Percentiles rank a stretch among this genome's conserved stretches.
Evolutionary conservation across 768 basidiomycete species (phyloP).

Genomic region (Kwoniella shandongensis): DNA sequence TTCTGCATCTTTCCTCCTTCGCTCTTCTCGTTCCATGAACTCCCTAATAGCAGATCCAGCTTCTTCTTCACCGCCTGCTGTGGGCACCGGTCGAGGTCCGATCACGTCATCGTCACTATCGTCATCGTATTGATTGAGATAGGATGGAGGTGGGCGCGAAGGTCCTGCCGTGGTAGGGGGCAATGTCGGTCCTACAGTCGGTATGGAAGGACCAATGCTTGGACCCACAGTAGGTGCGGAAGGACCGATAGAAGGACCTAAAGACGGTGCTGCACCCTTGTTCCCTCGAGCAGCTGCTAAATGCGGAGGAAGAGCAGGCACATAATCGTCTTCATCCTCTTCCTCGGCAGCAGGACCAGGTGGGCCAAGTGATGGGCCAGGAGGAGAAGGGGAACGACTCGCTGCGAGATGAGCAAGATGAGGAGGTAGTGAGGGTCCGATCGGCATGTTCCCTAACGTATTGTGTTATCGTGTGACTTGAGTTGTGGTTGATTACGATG

Average conservation of each 20-base stretch:
- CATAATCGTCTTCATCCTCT: constrained; percentile 68
- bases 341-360: constrained; percentile 53
- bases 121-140: constrained; percentile 56
- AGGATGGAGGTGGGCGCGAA: constrained; percentile 58
- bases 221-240: constrained; percentile 5
- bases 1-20: constrained; percentile 69
- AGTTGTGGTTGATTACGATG: no score
- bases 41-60: constrained; percentile 65
- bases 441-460: no score
- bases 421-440: constrained; percentile 54
- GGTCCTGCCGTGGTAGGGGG: constrained; percentile 23
- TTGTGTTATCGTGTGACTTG: no score
- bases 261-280: constrained; percentile 52
- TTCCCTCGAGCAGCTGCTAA: constrained; percentile 56
- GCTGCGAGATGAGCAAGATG: constrained; percentile 47
- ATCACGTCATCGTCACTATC: constrained; percentile 72
- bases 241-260: constrained; percentile 15
- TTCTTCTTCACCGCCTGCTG: constrained; percentile 56
- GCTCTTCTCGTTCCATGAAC: constrained; percentile 82
- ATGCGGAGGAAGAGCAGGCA: constrained; percentile 71
- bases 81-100: constrained; percentile 77
- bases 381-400: constrained; percentile 13
- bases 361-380: constrained; percentile 24
- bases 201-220: constrained; percentile 1
- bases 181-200: constrained; percentile 6